phyloP scores from a whole-genome alignment of 139 green algal species.

The Coelastrella sp. region DNA sequence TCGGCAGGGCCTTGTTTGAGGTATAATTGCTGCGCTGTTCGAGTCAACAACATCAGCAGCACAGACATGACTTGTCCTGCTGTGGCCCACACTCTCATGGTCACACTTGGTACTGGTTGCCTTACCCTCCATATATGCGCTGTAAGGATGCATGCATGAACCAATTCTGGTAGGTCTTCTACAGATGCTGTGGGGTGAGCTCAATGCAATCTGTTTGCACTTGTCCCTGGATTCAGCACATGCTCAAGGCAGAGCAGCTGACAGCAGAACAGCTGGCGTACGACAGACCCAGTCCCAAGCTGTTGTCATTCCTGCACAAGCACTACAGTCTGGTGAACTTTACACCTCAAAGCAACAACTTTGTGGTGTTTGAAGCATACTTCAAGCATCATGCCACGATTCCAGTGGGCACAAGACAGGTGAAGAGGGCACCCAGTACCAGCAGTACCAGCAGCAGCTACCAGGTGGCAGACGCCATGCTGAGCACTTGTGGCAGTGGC shows the following conservation, averaged over 20 bases:
- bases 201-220: background rate
- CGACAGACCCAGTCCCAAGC: constrained; percentile 82
- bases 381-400: constrained; percentile 45
- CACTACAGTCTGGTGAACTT: constrained; percentile 78
- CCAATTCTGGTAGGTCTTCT: too few species aligned
- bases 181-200: background rate
- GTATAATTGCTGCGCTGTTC: constrained; percentile 30
- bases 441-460: background rate
- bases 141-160: too few species aligned
- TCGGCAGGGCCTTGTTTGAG: constrained; percentile 79
- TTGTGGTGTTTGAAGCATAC: constrained; percentile 71
- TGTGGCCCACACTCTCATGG: too few species aligned
- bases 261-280: constrained; percentile 68
- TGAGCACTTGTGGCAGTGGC: background rate
- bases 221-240: constrained; percentile 46
- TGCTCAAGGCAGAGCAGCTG: constrained; percentile 57
- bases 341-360: constrained; percentile 80
- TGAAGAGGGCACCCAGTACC: background rate
- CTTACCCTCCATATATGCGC: background rate
- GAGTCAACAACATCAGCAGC: too few species aligned
- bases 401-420: background rate
- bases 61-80: too few species aligned
- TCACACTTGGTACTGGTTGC: too few species aligned
- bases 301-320: constrained; percentile 74
- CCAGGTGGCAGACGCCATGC: background rate